A percentile compares a stretch with the other conserved stretches of the same genome.
Evolutionary conservation across 176 grass and related monocot genomes (phyloP).

Genomic region (Carex pumila): DNA sequence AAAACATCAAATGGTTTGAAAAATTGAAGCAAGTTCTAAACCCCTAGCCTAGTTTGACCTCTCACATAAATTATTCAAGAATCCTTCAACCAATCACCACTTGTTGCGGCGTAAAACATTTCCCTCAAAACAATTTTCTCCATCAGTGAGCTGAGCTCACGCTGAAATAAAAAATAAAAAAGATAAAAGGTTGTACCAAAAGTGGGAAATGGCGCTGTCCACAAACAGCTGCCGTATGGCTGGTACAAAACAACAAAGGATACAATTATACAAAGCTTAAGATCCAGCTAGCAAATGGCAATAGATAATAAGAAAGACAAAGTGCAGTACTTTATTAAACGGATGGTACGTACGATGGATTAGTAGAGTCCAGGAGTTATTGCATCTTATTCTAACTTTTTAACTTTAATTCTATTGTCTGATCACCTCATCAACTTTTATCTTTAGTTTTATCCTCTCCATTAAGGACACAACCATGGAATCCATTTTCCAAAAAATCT

Average conservation of each 20-base stretch:
- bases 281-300: neutral
- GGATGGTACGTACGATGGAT: conserved; percentile 12
- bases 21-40: neutral
- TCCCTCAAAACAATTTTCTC: neutral
- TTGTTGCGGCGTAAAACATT: neutral
- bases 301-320: neutral
- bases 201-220: neutral
- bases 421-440: neutral
- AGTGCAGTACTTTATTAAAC: neutral
- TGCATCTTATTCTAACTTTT: neutral
- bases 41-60: neutral
- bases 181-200: neutral
- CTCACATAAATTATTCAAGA: neutral
- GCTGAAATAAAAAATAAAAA: neutral
- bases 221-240: neutral
- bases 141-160: neutral
- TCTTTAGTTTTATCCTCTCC: neutral
- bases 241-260: conserved; percentile 14
- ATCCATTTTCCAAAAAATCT: neutral
- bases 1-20: neutral
- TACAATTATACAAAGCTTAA: neutral
- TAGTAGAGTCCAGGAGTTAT: neutral
- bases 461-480: neutral
- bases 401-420: neutral
- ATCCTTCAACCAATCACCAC: neutral